Evolutionary conservation across 1,139 yeast species (phyloP).

Genomic region (Fermentozyma sake): DNA sequence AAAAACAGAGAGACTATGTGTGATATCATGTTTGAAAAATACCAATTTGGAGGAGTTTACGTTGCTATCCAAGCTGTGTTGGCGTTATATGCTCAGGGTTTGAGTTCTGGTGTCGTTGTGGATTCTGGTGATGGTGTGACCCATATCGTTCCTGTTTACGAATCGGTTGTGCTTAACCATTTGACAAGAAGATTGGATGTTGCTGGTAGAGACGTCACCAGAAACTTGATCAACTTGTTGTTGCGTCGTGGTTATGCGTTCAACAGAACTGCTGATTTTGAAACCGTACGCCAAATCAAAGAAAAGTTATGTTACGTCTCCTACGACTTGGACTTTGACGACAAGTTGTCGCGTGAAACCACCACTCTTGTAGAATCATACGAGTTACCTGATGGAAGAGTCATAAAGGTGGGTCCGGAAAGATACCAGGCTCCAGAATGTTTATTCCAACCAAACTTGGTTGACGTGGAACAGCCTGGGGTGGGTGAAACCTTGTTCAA

Average conservation of each 20-base stretch:
- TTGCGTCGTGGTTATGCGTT: conserved; percentile 96
- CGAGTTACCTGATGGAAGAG: conserved; percentile 95
- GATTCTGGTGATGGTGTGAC: conserved; percentile 91
- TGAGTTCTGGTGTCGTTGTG: conserved; percentile 96
- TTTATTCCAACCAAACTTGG: conserved; percentile 91
- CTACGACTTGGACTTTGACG: conserved; percentile 86
- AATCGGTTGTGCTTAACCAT: conserved; percentile 91
- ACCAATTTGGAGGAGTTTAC: conserved; percentile 92
- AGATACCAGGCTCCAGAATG: conserved; percentile 98
- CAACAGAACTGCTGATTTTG: conserved; percentile 97
- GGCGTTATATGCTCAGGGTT: conserved; percentile 95
- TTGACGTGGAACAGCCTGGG: conserved; percentile 98
- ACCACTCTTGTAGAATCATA: conserved; percentile 87
- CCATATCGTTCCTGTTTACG: conserved; percentile 96
- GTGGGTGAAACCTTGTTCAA: conserved; percentile 89
- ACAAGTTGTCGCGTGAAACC: conserved; percentile 85
- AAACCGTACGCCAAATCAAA: conserved; percentile 95
- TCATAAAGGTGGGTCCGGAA: conserved; percentile 90
- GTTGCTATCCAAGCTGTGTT: conserved; percentile 98
- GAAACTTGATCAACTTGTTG: conserved; percentile 83
- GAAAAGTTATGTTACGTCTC: conserved; percentile 95
- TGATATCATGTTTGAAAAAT: conserved; percentile 95
- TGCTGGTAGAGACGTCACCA: conserved; percentile 97
- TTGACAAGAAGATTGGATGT: conserved; percentile 89
- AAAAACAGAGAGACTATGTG: conserved; percentile 94